Percentiles rank a stretch among this genome's conserved stretches.
phyloP scores from a whole-genome alignment of 179 eudicot species.

The Carnegiea gigantea region DNA sequence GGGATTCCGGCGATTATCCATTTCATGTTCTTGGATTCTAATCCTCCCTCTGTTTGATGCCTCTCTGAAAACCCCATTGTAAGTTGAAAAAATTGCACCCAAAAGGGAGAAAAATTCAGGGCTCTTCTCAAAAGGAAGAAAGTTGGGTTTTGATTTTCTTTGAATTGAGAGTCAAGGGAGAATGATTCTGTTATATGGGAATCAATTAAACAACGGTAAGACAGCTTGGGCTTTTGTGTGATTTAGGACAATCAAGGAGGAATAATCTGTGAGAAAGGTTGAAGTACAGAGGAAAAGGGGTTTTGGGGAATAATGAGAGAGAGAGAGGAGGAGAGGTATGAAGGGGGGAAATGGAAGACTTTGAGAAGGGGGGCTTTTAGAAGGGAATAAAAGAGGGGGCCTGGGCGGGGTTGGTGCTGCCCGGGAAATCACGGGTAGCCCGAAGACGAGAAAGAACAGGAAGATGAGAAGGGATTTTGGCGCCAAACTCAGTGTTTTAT shows the following conservation, averaged over 20 bases:
- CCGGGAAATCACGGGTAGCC: slow-evolving; percentile 47
- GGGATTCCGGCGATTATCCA: slow-evolving; percentile 58
- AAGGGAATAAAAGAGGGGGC: neutral
- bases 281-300: slow-evolving; percentile 1
- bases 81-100: neutral
- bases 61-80: slow-evolving; percentile 46
- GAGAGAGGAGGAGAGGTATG: neutral
- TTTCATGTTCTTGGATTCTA: slow-evolving; percentile 40
- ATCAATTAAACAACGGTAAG: neutral
- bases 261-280: no score
- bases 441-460: slow-evolving; percentile 11
- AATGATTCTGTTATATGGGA: no score
- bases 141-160: neutral
- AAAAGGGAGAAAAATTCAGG: neutral
- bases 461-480: slow-evolving; percentile 26
- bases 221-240: neutral
- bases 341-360: neutral
- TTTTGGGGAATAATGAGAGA: neutral
- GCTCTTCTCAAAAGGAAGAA: neutral
- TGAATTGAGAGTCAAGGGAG: slow-evolving; percentile 1
- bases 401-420: slow-evolving; percentile 28
- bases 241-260: no score
- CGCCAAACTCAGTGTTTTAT: slow-evolving; percentile 40
- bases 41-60: slow-evolving; percentile 33
- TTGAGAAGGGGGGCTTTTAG: neutral